A percentile compares a stretch with the other conserved stretches of the same genome.
These are phyloP conservation scores for Drechslerella dactyloides DNA, from an alignment of 2,329 filamentous ascomycete species.

Conservation along the genomic window DNA sequence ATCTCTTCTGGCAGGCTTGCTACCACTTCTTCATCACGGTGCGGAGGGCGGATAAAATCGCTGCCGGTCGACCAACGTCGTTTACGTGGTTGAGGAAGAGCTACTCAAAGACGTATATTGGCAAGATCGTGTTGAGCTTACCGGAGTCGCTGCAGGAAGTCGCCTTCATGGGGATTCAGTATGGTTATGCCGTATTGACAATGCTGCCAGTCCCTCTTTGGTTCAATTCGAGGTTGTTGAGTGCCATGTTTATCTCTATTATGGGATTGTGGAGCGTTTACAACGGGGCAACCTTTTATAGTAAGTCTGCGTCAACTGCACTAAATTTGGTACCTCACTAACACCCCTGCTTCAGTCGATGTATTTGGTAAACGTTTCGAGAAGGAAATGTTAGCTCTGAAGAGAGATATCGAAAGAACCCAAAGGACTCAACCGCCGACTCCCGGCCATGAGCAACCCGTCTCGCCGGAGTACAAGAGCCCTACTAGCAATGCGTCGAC, in stretches of 20 bases:
- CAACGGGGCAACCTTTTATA: constrained; percentile 97
- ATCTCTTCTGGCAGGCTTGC: constrained; percentile 85
- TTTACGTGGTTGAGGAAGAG: constrained; percentile 96
- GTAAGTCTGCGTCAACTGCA: no score
- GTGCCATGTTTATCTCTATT: constrained; percentile 73
- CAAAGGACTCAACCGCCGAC: constrained; percentile 65
- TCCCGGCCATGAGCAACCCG: constrained; percentile 28
- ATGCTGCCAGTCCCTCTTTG: constrained; percentile 94
- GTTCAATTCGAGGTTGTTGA: constrained; percentile 88
- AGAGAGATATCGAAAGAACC: constrained; percentile 87
- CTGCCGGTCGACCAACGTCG: constrained; percentile 89
- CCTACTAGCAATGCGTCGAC: constrained; percentile 20
- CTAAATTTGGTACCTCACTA: neutral
- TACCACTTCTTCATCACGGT: constrained; percentile 98
- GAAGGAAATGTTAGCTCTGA: constrained; percentile 89
- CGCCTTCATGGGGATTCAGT: constrained; percentile 96
- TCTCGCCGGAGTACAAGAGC: constrained; percentile 15
- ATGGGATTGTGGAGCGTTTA: constrained; percentile 97
- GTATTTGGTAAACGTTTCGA: constrained; percentile 97
- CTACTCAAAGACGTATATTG: constrained; percentile 88
- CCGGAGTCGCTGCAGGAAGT: constrained; percentile 79
- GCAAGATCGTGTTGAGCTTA: constrained; percentile 79
- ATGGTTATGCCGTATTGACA: constrained; percentile 84
- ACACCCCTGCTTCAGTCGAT: constrained; percentile 64
- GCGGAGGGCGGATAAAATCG: constrained; percentile 92